Base-by-base conservation (phyloP, 2,329 filamentous ascomycete species). In the Cadophora gregata region DNA sequence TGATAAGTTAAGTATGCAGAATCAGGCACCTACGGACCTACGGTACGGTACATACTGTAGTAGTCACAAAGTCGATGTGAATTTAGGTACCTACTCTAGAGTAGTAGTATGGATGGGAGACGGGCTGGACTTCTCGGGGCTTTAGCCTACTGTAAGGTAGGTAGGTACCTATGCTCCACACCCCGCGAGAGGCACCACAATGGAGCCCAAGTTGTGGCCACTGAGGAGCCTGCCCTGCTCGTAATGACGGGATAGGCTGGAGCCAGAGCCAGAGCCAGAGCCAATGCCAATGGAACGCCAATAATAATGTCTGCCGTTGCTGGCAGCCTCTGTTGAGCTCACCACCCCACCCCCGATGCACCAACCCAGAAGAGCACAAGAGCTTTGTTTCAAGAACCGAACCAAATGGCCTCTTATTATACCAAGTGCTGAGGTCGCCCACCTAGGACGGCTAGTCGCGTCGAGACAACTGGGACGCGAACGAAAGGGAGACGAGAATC, bases 321-420 rank as follows among this genome's bases (percentile, higher is more conserved):
- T 47, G 58, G 42, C 38, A 59, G 36, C 51, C 31, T 38, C 55
- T 42, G 31, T 36, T 48, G 27, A 47, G 14, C 38, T 27, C 42
- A 29, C 36, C 24, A 47, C n/a, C n/a, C n/a, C n/a, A n/a, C n/a
- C n/a, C n/a, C n/a, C n/a, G n/a, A 48, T 53, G 29, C 48, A 62
- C 59, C 47, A 48, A 33, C 27, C 59, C 45, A 50, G 47, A 62
- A 53, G 59, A n/a, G 59, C n/a, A 51, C 31, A 62, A 62, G 45
- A 51, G 27, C n/a, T 19, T 21, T 25, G 59, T 62, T 62, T 62
- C 59, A 62, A 19, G n/a, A 36, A 14, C 59, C 8, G n/a, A 36
- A 14, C 59, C 8, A 36, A 12, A 51, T 47, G 24, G 59, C 59
- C 19, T 38, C n/a, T 62, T 47, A n/a, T n/a, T n/a, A n/a, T n/a